Base-by-base conservation (phyloP, 768 basidiomycete species). In the Symmetrospora coprosmae region DNA sequence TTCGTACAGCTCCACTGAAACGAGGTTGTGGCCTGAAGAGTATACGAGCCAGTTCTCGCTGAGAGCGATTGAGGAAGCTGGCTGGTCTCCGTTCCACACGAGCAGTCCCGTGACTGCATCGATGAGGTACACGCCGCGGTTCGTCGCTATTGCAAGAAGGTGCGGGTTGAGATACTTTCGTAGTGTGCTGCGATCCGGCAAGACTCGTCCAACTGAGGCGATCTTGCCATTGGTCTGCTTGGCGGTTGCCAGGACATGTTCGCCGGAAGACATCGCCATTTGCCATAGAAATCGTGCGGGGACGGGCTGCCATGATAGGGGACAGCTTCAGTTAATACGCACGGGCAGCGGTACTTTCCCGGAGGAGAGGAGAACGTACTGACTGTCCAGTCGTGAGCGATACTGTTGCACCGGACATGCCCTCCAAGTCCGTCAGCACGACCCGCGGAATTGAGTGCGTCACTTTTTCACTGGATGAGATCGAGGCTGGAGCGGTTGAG, bases 131-230 rank as follows among this genome's bases (percentile, higher is more conserved):
- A 96, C 67, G 9, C 58, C 50, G 21, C 37, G 43, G 33, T 50
- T 30, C 6, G 55, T 64, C 45, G 65, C 62, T 35, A 87, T 75
- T 7, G 80, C 79, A 48, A 83, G 76, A 33, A 90, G 66, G 66
- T 87, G 81, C 7, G 84, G 84, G 70, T 92, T 92, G 62, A 96
- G 78, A 69, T 94, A 92, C 74, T 96, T 96, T 77, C 94, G 92
- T 60, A 96, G 71, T 31, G 89, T 90, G 35, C 81, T 82, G 52
- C 89, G 81, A 71, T 91, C 84, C 2, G 86, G 90, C 3, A 87
- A 75, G 3, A 92, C 88, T 67, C 82, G 82, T 3, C 91, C 92
- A 30, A 84, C 72, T 1, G 82, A 85, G 0, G 90, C 88, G 33
- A 87, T 74, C 0, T 81, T 79, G 17, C 55, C 55, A 33, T 27